A percentile compares a stretch with the other conserved stretches of the same genome.
Conservation (phyloP, 139 green algal genomes). For the Gonium pectorale region DNA sequence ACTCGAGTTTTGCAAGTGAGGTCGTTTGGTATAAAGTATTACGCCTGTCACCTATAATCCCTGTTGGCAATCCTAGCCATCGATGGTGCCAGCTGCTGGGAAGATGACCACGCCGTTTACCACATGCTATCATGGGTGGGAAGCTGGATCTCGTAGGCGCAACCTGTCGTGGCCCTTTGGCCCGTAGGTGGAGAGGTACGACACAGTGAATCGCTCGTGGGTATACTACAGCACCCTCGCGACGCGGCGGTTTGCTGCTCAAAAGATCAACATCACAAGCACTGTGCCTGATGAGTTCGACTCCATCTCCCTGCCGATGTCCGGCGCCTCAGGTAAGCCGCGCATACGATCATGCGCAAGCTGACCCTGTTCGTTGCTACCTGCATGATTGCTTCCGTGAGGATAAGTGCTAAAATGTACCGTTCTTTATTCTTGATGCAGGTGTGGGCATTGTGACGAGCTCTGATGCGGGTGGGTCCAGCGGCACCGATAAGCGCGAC, state of each 20-base stretch:
- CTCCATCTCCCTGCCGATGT: background rate
- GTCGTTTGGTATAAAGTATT: too few species aligned
- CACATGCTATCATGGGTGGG: too few species aligned
- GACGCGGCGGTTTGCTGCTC: background rate
- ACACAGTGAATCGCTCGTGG: constrained; percentile 11
- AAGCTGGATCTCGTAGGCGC: background rate
- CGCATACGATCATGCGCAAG: too few species aligned
- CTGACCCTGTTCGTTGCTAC: too few species aligned
- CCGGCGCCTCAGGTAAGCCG: background rate
- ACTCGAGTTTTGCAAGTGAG: too few species aligned
- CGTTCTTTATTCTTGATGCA: background rate
- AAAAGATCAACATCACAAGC: constrained; percentile 35
- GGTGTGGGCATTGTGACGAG: background rate
- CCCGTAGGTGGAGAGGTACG: constrained; percentile 11
- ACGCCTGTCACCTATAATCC: too few species aligned
- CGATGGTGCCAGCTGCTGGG: too few species aligned
- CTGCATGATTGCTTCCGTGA: too few species aligned
- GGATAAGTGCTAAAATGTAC: too few species aligned
- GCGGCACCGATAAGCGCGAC: background rate
- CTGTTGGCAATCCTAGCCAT: too few species aligned
- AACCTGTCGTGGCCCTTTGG: background rate
- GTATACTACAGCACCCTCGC: background rate
- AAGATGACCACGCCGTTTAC: too few species aligned
- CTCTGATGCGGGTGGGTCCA: background rate
- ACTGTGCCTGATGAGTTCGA: constrained; percentile 10